These are phyloP conservation scores for Boletus rufocinnamomeus DNA, from an alignment of 768 basidiomycete species.

Conservation along the genomic window DNA sequence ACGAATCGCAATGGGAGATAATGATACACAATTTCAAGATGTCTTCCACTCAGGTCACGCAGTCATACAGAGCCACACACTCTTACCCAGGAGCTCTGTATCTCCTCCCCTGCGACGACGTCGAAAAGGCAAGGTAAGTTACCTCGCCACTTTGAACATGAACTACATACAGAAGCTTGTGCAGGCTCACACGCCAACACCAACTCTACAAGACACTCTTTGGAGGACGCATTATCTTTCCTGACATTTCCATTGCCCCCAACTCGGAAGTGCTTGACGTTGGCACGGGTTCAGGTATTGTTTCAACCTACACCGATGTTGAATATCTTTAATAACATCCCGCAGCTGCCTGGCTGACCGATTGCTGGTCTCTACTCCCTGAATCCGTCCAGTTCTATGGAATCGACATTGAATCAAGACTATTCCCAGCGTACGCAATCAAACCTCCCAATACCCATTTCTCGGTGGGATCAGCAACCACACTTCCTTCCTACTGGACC, in stretches of 20 bases:
- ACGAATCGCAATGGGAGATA: not conserved
- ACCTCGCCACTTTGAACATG: not conserved
- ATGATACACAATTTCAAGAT: not conserved
- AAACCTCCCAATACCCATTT: conserved; percentile 12
- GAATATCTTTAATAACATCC: not conserved
- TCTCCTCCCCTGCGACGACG: conserved; percentile 26
- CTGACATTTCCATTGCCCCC: conserved; percentile 3
- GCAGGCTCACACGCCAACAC: conserved; percentile 23
- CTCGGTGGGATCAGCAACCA: conserved; percentile 16
- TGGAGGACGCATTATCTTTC: conserved; percentile 20
- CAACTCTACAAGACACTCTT: conserved; percentile 20
- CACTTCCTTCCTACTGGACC: conserved; percentile 32
- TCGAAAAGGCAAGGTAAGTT: conserved; percentile 19
- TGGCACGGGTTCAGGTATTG: conserved; percentile 27
- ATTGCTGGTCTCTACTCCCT: conserved; percentile 13
- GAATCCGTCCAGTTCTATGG: conserved; percentile 22
- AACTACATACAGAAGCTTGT: not conserved
- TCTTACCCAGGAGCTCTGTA: conserved; percentile 22
- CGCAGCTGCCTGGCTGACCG: conserved; percentile 21
- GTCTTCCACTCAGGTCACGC: not conserved
- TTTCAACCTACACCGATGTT: not conserved
- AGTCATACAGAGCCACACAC: conserved; percentile 14
- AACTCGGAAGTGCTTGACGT: conserved; percentile 22
- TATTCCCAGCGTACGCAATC: conserved; percentile 12
- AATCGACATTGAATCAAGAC: conserved; percentile 24